Conservation (phyloP, 768 basidiomycete species). For the Panaeolus papilionaceus region DNA sequence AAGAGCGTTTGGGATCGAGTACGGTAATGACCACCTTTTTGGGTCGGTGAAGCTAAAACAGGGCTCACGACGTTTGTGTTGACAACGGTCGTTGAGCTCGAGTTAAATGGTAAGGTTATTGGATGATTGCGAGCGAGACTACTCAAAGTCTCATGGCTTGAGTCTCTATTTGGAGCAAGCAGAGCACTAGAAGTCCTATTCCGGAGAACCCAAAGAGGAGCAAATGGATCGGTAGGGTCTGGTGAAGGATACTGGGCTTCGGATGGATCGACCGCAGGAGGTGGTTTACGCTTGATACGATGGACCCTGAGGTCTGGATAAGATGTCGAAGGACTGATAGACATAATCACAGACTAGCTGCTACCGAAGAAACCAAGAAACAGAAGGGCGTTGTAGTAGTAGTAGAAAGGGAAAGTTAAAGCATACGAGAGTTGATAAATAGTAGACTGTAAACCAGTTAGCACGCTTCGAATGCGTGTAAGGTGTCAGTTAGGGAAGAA, state of each 20-base stretch:
- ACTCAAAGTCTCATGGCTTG: conserved; percentile 19
- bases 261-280: conserved; percentile 57
- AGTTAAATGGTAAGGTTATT: conserved; percentile 1
- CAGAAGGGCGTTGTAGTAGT: conserved; percentile 18
- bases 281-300: conserved; percentile 60
- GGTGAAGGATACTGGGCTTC: conserved; percentile 63
- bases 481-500: conserved; percentile 17
- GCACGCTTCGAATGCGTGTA: conserved; percentile 18
- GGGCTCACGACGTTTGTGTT: conserved; percentile 15
- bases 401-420: conserved; percentile 2
- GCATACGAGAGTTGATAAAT: conserved; percentile 20
- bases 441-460: conserved; percentile 1
- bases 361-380: conserved; percentile 14
- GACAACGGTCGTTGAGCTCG: conserved; percentile 13
- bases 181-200: conserved; percentile 57
- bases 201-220: conserved; percentile 69
- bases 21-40: conserved; percentile 14
- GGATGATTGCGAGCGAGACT: not conserved
- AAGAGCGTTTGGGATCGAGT: conserved; percentile 9
- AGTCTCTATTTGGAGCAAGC: conserved; percentile 18
- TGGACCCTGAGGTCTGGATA: conserved; percentile 25
- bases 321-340: conserved; percentile 24
- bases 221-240: conserved; percentile 75
- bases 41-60: not conserved
- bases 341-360: conserved; percentile 20